Conservation (phyloP, 495 filamentous ascomycete genomes). For the Annulohypoxylon maeteangense region DNA sequence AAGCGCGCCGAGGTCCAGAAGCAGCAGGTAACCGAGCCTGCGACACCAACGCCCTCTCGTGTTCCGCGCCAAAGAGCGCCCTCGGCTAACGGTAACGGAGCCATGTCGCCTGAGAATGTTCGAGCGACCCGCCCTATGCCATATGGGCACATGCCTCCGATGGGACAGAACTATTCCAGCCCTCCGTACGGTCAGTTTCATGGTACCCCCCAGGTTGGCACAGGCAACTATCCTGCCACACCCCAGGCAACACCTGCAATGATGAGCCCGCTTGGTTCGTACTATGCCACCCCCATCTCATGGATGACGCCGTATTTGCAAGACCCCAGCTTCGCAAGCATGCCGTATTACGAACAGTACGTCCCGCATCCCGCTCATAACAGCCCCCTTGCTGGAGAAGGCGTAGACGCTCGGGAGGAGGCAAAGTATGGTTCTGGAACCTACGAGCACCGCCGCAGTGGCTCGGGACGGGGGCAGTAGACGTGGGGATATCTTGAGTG, state of each 20-base stretch:
- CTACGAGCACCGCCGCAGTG: neutral
- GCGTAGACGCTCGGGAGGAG: neutral
- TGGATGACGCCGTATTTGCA: slow-evolving; percentile 40
- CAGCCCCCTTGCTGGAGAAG: neutral
- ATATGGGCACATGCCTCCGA: slow-evolving; percentile 2
- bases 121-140: neutral
- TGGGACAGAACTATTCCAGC: slow-evolving; percentile 3
- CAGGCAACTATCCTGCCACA: slow-evolving; percentile 12
- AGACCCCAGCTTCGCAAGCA: slow-evolving; percentile 15
- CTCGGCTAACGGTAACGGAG: neutral
- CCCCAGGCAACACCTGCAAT: slow-evolving; percentile 24
- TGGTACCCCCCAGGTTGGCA: neutral
- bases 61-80: neutral
- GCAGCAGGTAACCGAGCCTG: neutral
- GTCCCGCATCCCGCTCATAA: neutral
- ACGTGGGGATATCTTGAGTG: neutral
- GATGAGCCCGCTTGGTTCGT: slow-evolving; percentile 9
- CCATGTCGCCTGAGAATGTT: neutral
- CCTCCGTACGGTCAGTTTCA: slow-evolving; percentile 2
- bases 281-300: slow-evolving; percentile 12
- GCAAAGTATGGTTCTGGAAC: slow-evolving; percentile 2
- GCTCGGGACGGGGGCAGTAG: neutral
- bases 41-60: slow-evolving; percentile 2
- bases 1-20: neutral
- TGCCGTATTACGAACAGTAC: slow-evolving; percentile 10